Base-by-base conservation (phyloP, 169 alveolate species). In the Eimeria praecox region DNA sequence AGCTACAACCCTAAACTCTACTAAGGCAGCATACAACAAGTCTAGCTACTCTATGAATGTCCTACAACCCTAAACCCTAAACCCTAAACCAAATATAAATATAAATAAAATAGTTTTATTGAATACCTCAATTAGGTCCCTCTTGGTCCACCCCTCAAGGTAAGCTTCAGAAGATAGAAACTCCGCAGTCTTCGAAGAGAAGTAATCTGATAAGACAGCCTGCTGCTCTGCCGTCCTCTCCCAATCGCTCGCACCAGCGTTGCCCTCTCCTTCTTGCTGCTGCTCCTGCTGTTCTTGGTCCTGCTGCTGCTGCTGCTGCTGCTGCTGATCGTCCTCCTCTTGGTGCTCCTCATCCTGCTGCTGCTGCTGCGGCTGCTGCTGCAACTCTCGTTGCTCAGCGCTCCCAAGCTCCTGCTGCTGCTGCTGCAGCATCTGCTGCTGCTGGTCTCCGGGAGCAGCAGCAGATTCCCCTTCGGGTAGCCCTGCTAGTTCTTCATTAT, bases 81-180 rank as follows among this genome's bases (percentile, higher is more conserved):
- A 24, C 42, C 46, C 22, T 16, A 69, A 30, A 24, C 82, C 18
- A 4, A 12, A 73, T 6, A 38, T 24, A 9, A 9, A 35, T 49
- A 33, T 3, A 10, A 38, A 1, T 18, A 73, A n/a, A n/a, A n/a
- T n/a, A n/a, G n/a, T n/a, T n/a, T n/a, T n/a, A n/a, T n/a, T n/a
- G n/a, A n/a, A n/a, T 38, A 91, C 95, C 95, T 91, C 95, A 46
- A 91, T 91, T 30, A 91, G 62, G 18, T 91, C 95, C 82, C 66
- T 73, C 90, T 91, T 91, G 38, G 83, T 71, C 95, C 95, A 91
- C 9, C 95, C 95, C 66, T 91, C 95, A 30, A 91, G 56, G 66
- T 91, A 91, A 1, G 95, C 83, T 30, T 91, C 95, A 2, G 95
- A 71, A 62, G 83, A n/a, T 22, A 91, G 82, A 85, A 91, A 91